Base-by-base conservation (phyloP, 192 early-diverging fungal species). In the Coemansia sp. region DNA sequence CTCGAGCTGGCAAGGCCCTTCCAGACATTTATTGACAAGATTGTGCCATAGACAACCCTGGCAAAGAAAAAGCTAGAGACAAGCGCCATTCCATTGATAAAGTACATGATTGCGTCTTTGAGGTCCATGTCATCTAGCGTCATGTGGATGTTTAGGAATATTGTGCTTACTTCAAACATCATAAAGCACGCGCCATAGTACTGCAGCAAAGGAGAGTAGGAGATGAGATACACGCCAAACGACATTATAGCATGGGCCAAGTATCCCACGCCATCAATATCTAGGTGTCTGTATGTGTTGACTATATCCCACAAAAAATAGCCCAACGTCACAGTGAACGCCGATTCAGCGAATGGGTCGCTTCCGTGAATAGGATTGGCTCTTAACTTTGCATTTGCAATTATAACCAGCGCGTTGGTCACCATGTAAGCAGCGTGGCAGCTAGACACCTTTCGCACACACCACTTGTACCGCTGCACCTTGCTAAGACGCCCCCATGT, bases 301-400 rank as follows among this genome's bases (percentile, higher is more conserved):
- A 90, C 30, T 0, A 85, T 83, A 68, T 97, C 94, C 94, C 94
- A 97, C 29, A 93, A 59, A 70, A 97, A 97, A 65, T 93, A 90
- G 74, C 93, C 91, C 46, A 86, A 82, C 21, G 88, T 80, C 14
- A 95, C 66, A 9, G 91, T 80, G 60, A 87, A 89, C 22, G 87
- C 84, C 14, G 83, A 82, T 19, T 86, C 88, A 4, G 85, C 84
- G 62, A 82, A 80, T n/a, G 58, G 52, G 38, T 80, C 79, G 51
- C 84, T 87, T 13, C 89, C 90, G 66, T 86, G 85, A 46, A 77
- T 7, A 0, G 79, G 83, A 55, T 91, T 84, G 27, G 77, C 59
- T 30, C 55, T 47, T 18, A 97, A 68, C 8, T 68, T 61, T 19
- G 79, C 60, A 51, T 88, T 80, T 57, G 70, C 72, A 31, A 97